These are phyloP conservation scores for Tolypocladium ovalisporum DNA, from an alignment of 2,329 filamentous ascomycete species.

Conservation along the genomic window DNA sequence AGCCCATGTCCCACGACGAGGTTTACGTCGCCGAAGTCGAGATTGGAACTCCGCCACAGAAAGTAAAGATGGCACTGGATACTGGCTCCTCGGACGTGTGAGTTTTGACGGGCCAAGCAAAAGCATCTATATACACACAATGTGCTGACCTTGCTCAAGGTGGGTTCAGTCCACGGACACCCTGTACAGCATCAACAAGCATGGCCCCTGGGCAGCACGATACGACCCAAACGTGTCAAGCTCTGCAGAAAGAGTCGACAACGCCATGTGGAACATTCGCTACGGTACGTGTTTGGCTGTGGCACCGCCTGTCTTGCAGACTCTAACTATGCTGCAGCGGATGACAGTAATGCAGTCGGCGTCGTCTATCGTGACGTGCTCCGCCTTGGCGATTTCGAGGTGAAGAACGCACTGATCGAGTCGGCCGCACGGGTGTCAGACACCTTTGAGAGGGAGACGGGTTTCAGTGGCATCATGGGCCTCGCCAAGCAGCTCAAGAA, in stretches of 20 bases:
- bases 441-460: slow-evolving; percentile 28
- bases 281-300: slow-evolving; percentile 29
- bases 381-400: slow-evolving; percentile 29
- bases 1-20: slow-evolving; percentile 27
- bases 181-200: slow-evolving; percentile 18
- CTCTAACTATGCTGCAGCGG: slow-evolving; percentile 18
- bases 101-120: slow-evolving; percentile 23
- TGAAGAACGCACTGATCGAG: slow-evolving; percentile 37
- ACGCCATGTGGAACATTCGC: slow-evolving; percentile 36
- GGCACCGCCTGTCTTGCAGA: background rate
- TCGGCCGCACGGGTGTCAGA: slow-evolving; percentile 32
- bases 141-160: slow-evolving; percentile 16
- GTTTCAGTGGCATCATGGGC: slow-evolving; percentile 40
- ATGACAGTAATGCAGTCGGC: slow-evolving; percentile 33
- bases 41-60: slow-evolving; percentile 37
- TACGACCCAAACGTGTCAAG: slow-evolving; percentile 35
- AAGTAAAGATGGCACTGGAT: slow-evolving; percentile 36
- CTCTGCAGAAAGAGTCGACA: slow-evolving; percentile 28
- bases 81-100: slow-evolving; percentile 51
- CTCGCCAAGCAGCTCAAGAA: slow-evolving; percentile 35
- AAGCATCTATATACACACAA: background rate
- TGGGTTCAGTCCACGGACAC: slow-evolving; percentile 44
- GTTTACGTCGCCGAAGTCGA: slow-evolving; percentile 32
- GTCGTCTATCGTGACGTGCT: slow-evolving; percentile 41
- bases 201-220: slow-evolving; percentile 24